Percentiles rank a stretch among this genome's conserved stretches.
Conservation (phyloP, 306 rosid genomes). For the Inga laurina region DNA sequence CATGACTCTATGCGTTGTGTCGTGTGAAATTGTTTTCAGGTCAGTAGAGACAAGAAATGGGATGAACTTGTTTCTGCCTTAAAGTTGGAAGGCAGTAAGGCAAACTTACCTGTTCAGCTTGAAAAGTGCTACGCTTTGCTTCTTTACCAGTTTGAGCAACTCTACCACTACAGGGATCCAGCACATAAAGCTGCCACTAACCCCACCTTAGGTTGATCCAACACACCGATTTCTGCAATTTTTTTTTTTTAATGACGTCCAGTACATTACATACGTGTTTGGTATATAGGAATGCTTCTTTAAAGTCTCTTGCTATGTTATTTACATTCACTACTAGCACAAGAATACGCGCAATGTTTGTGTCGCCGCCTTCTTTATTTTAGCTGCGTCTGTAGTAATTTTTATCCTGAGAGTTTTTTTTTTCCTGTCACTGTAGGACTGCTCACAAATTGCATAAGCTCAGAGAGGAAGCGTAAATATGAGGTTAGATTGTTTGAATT, state of each 20-base stretch:
- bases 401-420: not conserved
- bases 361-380: not conserved
- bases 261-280: not conserved
- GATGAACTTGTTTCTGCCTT: conserved; percentile 43
- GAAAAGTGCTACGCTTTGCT: conserved; percentile 40
- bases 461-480: conserved; percentile 28
- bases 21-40: conserved; percentile 30
- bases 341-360: not conserved
- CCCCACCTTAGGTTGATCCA: conserved; percentile 28
- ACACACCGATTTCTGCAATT: not conserved
- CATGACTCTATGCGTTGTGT: not conserved
- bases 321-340: not conserved
- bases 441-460: not conserved
- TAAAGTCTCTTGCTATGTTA: not conserved
- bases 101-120: conserved; percentile 36
- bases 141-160: conserved; percentile 44
- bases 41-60: conserved; percentile 46
- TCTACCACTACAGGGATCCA: conserved; percentile 40
- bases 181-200: conserved; percentile 14
- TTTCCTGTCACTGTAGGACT: not conserved
- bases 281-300: conserved; percentile 8
- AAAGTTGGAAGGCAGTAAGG: conserved; percentile 38
- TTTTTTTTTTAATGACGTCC: not conserved
- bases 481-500: conserved; percentile 3
- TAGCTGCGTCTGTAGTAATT: not conserved